Percentiles rank a stretch among this genome's conserved stretches.
phyloP scores from a whole-genome alignment of 2,329 filamentous ascomycete species.

The Fusarium liriodendri region DNA sequence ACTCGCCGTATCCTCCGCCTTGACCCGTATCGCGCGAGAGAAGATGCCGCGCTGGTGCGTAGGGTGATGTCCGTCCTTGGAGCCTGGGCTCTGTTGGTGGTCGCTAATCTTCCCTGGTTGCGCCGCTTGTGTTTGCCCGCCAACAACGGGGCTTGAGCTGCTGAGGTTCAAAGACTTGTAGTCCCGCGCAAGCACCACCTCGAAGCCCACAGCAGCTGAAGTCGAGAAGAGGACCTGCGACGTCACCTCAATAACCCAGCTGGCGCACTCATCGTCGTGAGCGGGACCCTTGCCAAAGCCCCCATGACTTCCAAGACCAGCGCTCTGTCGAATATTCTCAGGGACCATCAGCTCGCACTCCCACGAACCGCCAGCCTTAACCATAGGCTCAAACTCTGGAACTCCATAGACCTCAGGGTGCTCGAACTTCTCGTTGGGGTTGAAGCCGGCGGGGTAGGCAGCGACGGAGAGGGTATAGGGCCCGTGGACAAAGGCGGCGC shows the following conservation, averaged over 20 bases:
- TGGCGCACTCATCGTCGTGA: constrained; percentile 68
- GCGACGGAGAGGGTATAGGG: constrained; percentile 92
- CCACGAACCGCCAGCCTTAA: constrained; percentile 94
- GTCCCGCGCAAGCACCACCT: constrained; percentile 87
- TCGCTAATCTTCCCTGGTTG: constrained; percentile 81
- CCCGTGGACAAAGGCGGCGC: constrained; percentile 95
- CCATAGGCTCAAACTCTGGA: constrained; percentile 94
- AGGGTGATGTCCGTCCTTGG: constrained; percentile 68
- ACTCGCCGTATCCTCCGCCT: constrained; percentile 87
- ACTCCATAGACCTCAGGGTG: constrained; percentile 77
- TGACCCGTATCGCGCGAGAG: constrained; percentile 81
- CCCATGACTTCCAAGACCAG: constrained; percentile 59
- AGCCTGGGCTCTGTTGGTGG: constrained; percentile 72
- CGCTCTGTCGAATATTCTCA: constrained; percentile 77
- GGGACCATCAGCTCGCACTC: constrained; percentile 83
- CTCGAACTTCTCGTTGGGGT: constrained; percentile 83
- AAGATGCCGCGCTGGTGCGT: constrained; percentile 81
- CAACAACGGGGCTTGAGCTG: constrained; percentile 58
- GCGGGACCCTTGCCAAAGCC: constrained; percentile 58
- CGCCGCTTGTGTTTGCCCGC: constrained; percentile 60
- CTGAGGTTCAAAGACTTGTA: constrained; percentile 81
- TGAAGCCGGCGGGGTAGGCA: constrained; percentile 84
- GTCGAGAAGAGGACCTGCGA: constrained; percentile 95
- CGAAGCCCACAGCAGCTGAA: constrained; percentile 88
- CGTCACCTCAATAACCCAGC: constrained; percentile 91